Evolutionary conservation across 106 monocot genomes (phyloP), one percentile per base, ranked within the genome.

Genomic region (Triglochin maritima): DNA sequence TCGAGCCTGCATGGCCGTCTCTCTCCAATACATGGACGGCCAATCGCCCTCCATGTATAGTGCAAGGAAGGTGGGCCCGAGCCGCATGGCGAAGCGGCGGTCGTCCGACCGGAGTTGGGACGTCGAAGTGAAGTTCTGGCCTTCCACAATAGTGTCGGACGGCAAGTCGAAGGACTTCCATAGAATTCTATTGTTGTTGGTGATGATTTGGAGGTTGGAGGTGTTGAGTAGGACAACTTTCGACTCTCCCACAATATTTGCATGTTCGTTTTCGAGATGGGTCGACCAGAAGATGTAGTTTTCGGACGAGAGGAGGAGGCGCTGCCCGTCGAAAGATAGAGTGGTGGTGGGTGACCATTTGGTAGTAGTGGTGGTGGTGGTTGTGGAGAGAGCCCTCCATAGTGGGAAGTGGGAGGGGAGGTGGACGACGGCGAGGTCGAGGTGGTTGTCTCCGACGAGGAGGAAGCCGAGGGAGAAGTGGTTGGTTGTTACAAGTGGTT

Each of bases 151-250:
- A 9, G 94, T 85, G 63, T 89, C 80, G 0, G 77, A 72, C 2
- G 95, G 90, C 15, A 66, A 74, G 17, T 82, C 80, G 68, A 96
- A 88, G 80, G 83, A 88, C 69, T 86, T 83, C 95, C 90, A 90
- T 2, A 81, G 44, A 29, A 29, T 29, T 29, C 29, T 29, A 29
- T 29, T 29, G 29, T 48, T 66, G 46, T 55, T 4, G 45, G 4
- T 74, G 11, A 50, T 69, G 65, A 95, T 73, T 76, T 85, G 90
- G 62, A 95, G 90, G 62, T 95, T 83, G 69, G 94, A 95, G 54
- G 89, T 81, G 76, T 75, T 72, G 75, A 85, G 81, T 43, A 95
- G 84, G 55, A 81, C 58, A 42, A 87, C 67, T 29, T 29, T 3
- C 52, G 15, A 15, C 47, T 49, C 7, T 10, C 49, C 2, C 10